Conservation (phyloP, 1,284 basidiomycete genomes). For the Chalciporus sp. region DNA sequence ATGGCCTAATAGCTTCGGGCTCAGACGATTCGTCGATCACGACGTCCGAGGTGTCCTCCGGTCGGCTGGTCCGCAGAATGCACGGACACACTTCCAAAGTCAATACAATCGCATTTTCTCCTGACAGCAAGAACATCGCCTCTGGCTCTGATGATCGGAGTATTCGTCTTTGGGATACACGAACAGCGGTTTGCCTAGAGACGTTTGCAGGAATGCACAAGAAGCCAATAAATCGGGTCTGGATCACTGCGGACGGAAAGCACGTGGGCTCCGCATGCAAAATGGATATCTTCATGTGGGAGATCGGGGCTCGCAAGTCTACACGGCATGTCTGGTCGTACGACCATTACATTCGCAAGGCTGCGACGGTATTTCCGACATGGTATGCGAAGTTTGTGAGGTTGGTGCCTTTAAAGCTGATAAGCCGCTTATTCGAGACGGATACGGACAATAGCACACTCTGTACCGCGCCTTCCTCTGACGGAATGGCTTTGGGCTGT, state of each 20-base stretch:
- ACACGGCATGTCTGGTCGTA: constrained; percentile 19
- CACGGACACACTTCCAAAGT: constrained; percentile 15
- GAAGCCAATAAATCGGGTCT: constrained; percentile 18
- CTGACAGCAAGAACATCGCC: constrained; percentile 16
- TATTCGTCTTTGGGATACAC: constrained; percentile 27
- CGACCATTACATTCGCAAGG: constrained; percentile 13
- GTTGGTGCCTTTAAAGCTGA: constrained; percentile 7
- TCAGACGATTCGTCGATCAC: constrained; percentile 22
- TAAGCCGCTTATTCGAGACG: constrained; percentile 6
- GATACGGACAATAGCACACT: constrained; percentile 16
- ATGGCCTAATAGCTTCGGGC: constrained; percentile 20
- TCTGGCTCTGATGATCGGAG: constrained; percentile 24
- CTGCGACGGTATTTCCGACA: constrained; percentile 11
- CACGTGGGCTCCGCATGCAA: constrained; percentile 18
- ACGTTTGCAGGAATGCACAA: constrained; percentile 17
- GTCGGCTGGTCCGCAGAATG: constrained; percentile 7
- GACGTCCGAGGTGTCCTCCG: constrained; percentile 15
- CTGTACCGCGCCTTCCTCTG: constrained; percentile 7
- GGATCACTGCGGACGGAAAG: constrained; percentile 20
- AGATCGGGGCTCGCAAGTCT: constrained; percentile 9
- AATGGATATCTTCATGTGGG: constrained; percentile 18
- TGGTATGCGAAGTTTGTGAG: constrained; percentile 21
- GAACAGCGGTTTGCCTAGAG: constrained; percentile 21
- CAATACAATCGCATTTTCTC: constrained; percentile 23
- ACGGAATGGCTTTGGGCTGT: constrained; percentile 12